Evolutionary conservation across 768 basidiomycete species (phyloP).

Genomic region (Gloeopeniophorella convolvens): DNA sequence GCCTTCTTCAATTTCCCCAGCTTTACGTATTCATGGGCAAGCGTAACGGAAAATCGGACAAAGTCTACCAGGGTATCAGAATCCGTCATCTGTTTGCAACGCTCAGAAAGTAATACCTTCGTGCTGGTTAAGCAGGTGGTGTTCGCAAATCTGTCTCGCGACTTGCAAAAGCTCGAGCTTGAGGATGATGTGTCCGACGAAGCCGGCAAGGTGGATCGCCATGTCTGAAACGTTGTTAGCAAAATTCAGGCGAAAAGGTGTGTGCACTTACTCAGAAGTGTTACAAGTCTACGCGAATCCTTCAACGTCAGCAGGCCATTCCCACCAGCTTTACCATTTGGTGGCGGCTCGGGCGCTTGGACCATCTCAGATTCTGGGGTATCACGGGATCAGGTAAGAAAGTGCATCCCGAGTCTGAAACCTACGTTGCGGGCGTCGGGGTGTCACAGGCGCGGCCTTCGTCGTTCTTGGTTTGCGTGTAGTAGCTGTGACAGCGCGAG

Average conservation of each 20-base stretch:
- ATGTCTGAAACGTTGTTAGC: slow-evolving; percentile 8
- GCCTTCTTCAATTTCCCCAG: slow-evolving; percentile 74
- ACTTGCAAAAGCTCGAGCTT: slow-evolving; percentile 19
- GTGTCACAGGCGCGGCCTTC: slow-evolving; percentile 33
- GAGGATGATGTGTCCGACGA: slow-evolving; percentile 17
- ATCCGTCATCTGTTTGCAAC: background rate
- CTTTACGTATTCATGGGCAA: slow-evolving; percentile 73
- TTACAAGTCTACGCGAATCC: slow-evolving; percentile 7
- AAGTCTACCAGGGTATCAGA: slow-evolving; percentile 39
- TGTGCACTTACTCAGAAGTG: slow-evolving; percentile 9
- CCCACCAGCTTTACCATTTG: background rate
- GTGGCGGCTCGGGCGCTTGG: background rate
- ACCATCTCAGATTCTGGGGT: background rate
- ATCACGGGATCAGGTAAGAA: background rate
- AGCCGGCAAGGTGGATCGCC: slow-evolving; percentile 17
- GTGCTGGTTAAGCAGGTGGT: slow-evolving; percentile 24
- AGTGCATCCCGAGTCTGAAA: background rate
- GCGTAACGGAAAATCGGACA: slow-evolving; percentile 54
- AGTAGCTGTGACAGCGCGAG: slow-evolving; percentile 17
- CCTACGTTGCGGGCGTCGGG: slow-evolving; percentile 32
- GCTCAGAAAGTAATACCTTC: slow-evolving; percentile 38
- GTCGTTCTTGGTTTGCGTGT: slow-evolving; percentile 6
- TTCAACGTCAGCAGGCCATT: background rate
- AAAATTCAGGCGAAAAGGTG: background rate
- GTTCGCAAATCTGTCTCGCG: slow-evolving; percentile 13